Percentiles rank a stretch among this genome's conserved stretches.
These are phyloP conservation scores for Chlorella sp. DNA, from an alignment of 139 green algal species.

Conservation along the genomic window DNA sequence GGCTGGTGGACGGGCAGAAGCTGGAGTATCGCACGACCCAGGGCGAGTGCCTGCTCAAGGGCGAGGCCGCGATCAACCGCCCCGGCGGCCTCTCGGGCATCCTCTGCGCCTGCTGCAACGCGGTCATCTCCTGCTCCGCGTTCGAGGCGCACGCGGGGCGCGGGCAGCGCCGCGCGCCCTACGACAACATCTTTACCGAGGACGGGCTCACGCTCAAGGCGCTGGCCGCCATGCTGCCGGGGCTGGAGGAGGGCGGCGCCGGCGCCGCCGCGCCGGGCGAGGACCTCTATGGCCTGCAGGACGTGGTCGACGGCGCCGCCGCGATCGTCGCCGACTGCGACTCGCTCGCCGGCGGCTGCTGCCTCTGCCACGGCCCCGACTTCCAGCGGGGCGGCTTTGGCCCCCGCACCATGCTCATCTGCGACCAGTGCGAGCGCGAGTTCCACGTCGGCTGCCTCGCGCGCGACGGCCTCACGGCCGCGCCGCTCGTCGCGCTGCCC, in stretches of 20 bases:
- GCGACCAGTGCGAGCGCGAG: conserved; percentile 95
- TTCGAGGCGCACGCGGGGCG: conserved; percentile 87
- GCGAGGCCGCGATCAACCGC: conserved; percentile 36
- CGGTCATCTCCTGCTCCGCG: conserved; percentile 64
- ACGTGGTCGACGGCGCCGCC: conserved; percentile 18
- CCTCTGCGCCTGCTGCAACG: conserved; percentile 80
- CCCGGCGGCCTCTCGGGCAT: conserved; percentile 71
- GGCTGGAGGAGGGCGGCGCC: conserved; percentile 11
- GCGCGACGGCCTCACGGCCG: too few relatives aligned
- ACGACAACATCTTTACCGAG: conserved; percentile 78
- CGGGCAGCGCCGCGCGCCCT: conserved; percentile 67
- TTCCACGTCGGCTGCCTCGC: conserved; percentile 91
- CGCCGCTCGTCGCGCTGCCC: conserved; percentile 26
- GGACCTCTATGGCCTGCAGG: conserved; percentile 14
- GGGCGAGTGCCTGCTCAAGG: conserved; percentile 62
- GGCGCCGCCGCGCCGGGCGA: neutral
- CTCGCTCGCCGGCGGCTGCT: conserved; percentile 68
- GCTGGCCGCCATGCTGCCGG: conserved; percentile 42
- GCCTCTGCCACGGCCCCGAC: conserved; percentile 76
- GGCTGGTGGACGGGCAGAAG: conserved; percentile 44
- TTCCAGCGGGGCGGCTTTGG: conserved; percentile 79
- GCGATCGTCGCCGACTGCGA: conserved; percentile 46
- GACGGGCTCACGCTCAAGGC: conserved; percentile 56
- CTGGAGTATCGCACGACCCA: conserved; percentile 38
- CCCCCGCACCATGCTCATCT: conserved; percentile 90